These are phyloP conservation scores for Knoxdaviesia proteae DNA, from an alignment of 2,329 filamentous ascomycete species.

Conservation along the genomic window DNA sequence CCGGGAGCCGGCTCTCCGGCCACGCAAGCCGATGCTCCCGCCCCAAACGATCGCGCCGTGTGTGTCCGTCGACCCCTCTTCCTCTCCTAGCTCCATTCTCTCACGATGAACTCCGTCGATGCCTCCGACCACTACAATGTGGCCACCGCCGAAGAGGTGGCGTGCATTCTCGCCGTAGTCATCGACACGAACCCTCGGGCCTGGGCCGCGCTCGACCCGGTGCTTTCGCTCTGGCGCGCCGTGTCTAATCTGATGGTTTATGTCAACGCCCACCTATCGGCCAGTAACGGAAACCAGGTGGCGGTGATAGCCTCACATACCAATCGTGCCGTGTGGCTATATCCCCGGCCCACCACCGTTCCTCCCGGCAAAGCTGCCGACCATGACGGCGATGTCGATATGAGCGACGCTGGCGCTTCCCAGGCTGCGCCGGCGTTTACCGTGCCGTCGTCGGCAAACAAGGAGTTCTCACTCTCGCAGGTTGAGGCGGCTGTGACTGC, in stretches of 20 bases:
- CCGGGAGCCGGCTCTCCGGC: background rate
- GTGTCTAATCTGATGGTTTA: constrained; percentile 84
- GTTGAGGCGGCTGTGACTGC: constrained; percentile 63
- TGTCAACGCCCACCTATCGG: constrained; percentile 87
- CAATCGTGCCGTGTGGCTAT: constrained; percentile 74
- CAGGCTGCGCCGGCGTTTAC: constrained; percentile 11
- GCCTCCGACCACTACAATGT: constrained; percentile 38
- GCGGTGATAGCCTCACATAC: constrained; percentile 79
- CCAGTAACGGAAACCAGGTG: constrained; percentile 83
- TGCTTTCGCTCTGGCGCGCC: constrained; percentile 62
- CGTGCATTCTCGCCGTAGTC: constrained; percentile 75
- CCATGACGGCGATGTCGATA: constrained; percentile 32
- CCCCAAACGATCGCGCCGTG: background rate
- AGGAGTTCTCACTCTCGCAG: constrained; percentile 78
- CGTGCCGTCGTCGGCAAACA: constrained; percentile 44
- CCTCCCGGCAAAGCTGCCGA: background rate
- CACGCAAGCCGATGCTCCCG: background rate
- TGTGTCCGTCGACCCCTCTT: too few relatives aligned
- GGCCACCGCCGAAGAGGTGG: constrained; percentile 32
- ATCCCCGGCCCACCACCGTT: constrained; percentile 32
- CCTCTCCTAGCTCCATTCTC: too few relatives aligned
- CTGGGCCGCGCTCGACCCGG: constrained; percentile 59
- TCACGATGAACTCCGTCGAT: constrained; percentile 30
- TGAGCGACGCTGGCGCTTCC: constrained; percentile 25
- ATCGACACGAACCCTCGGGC: constrained; percentile 94